phyloP scores from a whole-genome alignment of 176 grass and related monocot species.

The Cenchrus americanus region DNA sequence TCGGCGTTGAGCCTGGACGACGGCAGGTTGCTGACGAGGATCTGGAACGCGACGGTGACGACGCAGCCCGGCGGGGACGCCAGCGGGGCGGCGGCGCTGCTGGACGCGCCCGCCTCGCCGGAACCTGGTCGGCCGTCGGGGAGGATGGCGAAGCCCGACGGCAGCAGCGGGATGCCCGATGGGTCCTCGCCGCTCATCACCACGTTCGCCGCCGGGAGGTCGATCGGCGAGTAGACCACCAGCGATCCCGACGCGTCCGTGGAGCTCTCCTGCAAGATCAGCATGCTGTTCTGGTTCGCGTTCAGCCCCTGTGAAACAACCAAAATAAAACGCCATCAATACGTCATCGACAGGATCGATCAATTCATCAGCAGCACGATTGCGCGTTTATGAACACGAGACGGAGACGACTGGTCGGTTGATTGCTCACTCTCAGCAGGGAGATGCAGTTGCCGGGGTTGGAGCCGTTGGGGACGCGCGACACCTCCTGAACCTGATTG shows the following conservation, averaged over 20 bases:
- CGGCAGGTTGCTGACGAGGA: constrained; percentile 80
- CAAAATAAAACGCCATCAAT: no score
- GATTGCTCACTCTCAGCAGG: constrained; percentile 63
- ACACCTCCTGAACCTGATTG: constrained; percentile 80
- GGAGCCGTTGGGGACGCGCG: constrained; percentile 65
- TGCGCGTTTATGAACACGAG: no score
- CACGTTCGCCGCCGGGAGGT: constrained; percentile 72
- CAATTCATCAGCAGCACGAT: neutral
- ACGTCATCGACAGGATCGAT: no score
- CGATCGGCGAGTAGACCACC: constrained; percentile 79
- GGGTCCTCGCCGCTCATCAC: constrained; percentile 95
- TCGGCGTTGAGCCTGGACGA: constrained; percentile 82
- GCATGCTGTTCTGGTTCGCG: constrained; percentile 72
- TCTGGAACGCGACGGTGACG: constrained; percentile 85
- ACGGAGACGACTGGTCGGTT: neutral
- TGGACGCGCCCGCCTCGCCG: neutral
- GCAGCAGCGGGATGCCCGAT: constrained; percentile 69
- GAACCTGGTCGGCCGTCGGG: constrained; percentile 42
- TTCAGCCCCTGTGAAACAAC: constrained; percentile 57
- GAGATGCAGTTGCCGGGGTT: constrained; percentile 94
- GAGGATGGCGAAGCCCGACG: constrained; percentile 73
- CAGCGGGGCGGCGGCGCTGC: constrained; percentile 50
- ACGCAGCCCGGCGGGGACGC: constrained; percentile 47
- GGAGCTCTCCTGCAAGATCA: constrained; percentile 97
- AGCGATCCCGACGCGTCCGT: constrained; percentile 75